Conservation (phyloP, 2,329 filamentous ascomycete species). For the Fusarium sp. region DNA sequence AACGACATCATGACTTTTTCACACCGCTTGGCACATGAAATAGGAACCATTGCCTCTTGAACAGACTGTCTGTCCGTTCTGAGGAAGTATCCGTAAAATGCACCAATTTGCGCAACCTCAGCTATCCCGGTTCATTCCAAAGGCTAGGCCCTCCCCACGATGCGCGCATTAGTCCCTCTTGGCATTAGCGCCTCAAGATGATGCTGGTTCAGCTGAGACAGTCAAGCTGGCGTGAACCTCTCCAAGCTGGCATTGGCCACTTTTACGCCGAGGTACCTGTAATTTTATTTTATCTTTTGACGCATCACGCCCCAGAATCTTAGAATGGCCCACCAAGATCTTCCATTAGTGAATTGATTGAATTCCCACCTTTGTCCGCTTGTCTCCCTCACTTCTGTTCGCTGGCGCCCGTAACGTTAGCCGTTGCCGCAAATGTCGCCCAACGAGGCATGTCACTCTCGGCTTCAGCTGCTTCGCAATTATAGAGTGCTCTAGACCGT, state of each 20-base stretch:
- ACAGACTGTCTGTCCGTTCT: not conserved
- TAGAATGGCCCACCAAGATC: slow-evolving; percentile 30
- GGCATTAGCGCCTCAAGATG: slow-evolving; percentile 34
- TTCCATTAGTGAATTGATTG: slow-evolving; percentile 32
- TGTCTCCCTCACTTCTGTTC: slow-evolving; percentile 8
- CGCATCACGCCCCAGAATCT: slow-evolving; percentile 9
- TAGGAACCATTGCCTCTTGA: not conserved
- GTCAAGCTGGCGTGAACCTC: slow-evolving; percentile 25
- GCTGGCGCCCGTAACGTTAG: not conserved
- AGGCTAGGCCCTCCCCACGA: slow-evolving; percentile 12
- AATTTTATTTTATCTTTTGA: slow-evolving; percentile 28
- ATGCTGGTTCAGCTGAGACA: slow-evolving; percentile 51
- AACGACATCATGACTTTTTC: slow-evolving; percentile 37
- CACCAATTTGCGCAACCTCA: slow-evolving; percentile 5
- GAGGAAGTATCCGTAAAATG: not conserved
- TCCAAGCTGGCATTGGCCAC: slow-evolving; percentile 19
- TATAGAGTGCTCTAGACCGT: slow-evolving; percentile 6
- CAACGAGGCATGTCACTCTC: slow-evolving; percentile 22
- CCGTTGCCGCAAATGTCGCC: slow-evolving; percentile 33
- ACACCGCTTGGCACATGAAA: slow-evolving; percentile 3
- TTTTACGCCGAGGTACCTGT: slow-evolving; percentile 11
- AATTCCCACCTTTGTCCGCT: slow-evolving; percentile 24
- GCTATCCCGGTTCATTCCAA: slow-evolving; percentile 33
- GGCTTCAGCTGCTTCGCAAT: slow-evolving; percentile 22
- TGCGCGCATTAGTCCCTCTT: slow-evolving; percentile 24